A percentile compares a stretch with the other conserved stretches of the same genome.
Conservation (phyloP, 768 basidiomycete genomes). For the Naganishia kalamii region DNA sequence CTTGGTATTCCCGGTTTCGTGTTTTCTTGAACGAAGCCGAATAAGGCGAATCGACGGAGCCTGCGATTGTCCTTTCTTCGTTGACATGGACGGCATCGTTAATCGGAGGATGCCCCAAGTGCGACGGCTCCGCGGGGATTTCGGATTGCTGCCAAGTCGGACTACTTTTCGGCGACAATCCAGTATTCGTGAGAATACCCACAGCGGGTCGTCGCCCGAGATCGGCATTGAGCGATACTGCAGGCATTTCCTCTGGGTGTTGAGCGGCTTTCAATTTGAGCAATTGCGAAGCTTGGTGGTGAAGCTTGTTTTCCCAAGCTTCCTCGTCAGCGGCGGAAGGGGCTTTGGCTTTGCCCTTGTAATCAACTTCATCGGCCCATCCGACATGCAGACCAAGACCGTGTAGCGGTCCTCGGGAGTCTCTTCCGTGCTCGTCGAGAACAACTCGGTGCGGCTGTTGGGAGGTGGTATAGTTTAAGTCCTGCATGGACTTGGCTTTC, state of each 20-base stretch:
- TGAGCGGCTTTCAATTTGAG: slow-evolving; percentile 1
- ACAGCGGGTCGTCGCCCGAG: slow-evolving; percentile 17
- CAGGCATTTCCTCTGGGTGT: not conserved
- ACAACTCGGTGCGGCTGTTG: not conserved
- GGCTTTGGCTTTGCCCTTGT: slow-evolving; percentile 23
- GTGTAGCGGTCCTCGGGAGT: slow-evolving; percentile 4
- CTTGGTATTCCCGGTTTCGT: not conserved
- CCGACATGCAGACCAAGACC: slow-evolving; percentile 17
- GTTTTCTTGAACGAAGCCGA: not conserved
- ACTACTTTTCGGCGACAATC: not conserved
- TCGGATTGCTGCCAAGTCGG: slow-evolving; percentile 1
- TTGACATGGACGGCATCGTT: not conserved
- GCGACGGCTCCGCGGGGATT: not conserved
- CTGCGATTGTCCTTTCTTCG: not conserved
- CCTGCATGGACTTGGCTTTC: not conserved
- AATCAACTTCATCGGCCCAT: slow-evolving; percentile 1
- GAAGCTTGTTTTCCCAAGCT: not conserved
- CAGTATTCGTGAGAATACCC: slow-evolving; percentile 6
- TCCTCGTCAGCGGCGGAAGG: not conserved
- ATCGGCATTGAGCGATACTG: not conserved
- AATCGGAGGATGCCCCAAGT: not conserved
- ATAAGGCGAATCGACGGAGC: not conserved
- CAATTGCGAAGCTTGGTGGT: slow-evolving; percentile 6
- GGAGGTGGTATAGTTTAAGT: not conserved
- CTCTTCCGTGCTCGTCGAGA: slow-evolving; percentile 3